Conservation (phyloP, 2,329 filamentous ascomycete genomes). For the Emmonsia crescens region DNA sequence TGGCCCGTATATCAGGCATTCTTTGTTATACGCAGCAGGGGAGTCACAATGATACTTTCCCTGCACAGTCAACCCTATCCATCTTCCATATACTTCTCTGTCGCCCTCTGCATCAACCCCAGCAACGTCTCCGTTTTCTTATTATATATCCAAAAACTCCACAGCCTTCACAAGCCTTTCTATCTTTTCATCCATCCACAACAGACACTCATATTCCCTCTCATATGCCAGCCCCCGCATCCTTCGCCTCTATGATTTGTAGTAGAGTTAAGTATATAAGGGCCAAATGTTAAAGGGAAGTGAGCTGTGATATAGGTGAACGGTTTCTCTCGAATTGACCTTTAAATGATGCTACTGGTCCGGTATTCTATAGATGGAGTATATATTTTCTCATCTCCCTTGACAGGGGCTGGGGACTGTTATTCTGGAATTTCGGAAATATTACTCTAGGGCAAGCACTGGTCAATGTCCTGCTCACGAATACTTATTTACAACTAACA, state of each 20-base stretch:
- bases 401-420: neutral
- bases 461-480: too few relatives aligned
- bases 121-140: slow-evolving; percentile 6
- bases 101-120: slow-evolving; percentile 7
- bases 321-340: neutral
- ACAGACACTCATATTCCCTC: slow-evolving; percentile 10
- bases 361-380: too few relatives aligned
- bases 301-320: neutral
- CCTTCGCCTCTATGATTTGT: neutral
- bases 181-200: slow-evolving; percentile 8
- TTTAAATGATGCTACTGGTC: neutral
- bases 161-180: slow-evolving; percentile 6
- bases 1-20: neutral
- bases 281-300: neutral
- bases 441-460: too few relatives aligned
- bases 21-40: neutral
- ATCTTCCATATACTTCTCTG: neutral
- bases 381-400: too few relatives aligned
- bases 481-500: too few relatives aligned
- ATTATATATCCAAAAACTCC: slow-evolving; percentile 10
- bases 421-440: neutral
- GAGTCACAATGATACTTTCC: neutral
- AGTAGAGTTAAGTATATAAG: neutral
- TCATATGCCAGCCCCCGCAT: neutral
- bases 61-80: neutral